phyloP scores from a whole-genome alignment of 2,329 filamentous ascomycete genomes.

The Fusarium kyushuense region DNA sequence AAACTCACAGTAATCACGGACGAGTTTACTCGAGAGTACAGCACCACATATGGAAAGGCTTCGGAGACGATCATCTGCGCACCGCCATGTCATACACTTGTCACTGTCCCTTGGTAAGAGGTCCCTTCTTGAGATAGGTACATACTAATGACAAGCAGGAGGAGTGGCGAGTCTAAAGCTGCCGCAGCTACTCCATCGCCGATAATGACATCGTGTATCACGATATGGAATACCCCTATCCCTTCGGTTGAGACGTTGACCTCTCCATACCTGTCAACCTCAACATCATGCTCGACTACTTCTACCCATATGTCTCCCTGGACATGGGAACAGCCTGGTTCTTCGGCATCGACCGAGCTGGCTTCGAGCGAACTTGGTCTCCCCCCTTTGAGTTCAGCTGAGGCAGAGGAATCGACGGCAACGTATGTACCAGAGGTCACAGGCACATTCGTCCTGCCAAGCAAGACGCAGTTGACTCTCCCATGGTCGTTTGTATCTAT shows the following conservation, averaged over 20 bases:
- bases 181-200: constrained; percentile 13
- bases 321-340: constrained; percentile 18
- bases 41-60: constrained; percentile 4
- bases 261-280: constrained; percentile 1
- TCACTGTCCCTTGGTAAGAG: constrained; percentile 39
- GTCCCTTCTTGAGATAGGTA: not conserved
- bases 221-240: constrained; percentile 28
- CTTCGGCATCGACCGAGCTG: constrained; percentile 5
- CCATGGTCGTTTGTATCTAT: constrained; percentile 12
- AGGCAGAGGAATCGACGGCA: not conserved
- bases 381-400: constrained; percentile 16
- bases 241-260: constrained; percentile 11
- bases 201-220: constrained; percentile 39
- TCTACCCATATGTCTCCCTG: constrained; percentile 4
- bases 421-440: not conserved
- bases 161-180: constrained; percentile 22
- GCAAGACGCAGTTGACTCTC: constrained; percentile 10
- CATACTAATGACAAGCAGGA: constrained; percentile 22
- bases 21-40: not conserved
- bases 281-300: constrained; percentile 18
- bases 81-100: constrained; percentile 40
- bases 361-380: constrained; percentile 20
- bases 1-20: not conserved
- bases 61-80: constrained; percentile 41
- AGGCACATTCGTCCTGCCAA: constrained; percentile 1